Conservation (phyloP, 352 stramenopile species). For the Globisporangium radiosum region DNA sequence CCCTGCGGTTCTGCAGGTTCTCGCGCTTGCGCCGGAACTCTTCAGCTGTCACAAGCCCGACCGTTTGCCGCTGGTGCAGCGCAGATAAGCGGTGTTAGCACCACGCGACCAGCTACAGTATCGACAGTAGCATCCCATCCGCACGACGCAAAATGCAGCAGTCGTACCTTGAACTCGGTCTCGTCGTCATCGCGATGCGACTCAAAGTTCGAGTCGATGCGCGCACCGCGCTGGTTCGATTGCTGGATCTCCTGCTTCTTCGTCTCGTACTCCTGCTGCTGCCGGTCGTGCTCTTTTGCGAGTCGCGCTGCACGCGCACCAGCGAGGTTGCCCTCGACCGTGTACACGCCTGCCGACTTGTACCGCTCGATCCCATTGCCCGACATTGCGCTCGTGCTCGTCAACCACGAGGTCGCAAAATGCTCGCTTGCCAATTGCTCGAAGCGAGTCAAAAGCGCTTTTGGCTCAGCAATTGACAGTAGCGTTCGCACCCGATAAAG, state of each 20-base stretch:
- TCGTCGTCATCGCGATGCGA: conserved; percentile 76
- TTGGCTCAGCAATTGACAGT: background rate
- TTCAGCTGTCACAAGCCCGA: conserved; percentile 92
- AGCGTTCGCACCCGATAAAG: conserved; percentile 16
- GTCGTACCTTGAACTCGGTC: conserved; percentile 74
- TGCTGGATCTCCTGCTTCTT: conserved; percentile 89
- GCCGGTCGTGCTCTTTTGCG: conserved; percentile 88
- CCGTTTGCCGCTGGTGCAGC: conserved; percentile 58
- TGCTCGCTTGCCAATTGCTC: background rate
- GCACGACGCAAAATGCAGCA: background rate
- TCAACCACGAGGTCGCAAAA: background rate
- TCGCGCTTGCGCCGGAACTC: conserved; percentile 91
- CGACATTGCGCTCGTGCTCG: conserved; percentile 18
- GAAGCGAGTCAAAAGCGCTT: background rate
- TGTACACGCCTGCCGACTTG: conserved; percentile 89
- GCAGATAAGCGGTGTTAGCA: background rate
- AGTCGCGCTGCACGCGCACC: conserved; percentile 87
- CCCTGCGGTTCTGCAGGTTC: conserved; percentile 48
- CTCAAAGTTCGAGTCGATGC: conserved; percentile 91
- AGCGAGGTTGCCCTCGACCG: conserved; percentile 95
- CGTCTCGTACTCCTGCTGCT: conserved; percentile 92
- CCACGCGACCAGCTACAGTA: background rate
- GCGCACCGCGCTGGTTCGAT: conserved; percentile 64
- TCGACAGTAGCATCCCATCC: background rate
- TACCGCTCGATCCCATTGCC: conserved; percentile 67